phyloP scores from a whole-genome alignment of 305 asterid genomes.

The Vinca major region DNA sequence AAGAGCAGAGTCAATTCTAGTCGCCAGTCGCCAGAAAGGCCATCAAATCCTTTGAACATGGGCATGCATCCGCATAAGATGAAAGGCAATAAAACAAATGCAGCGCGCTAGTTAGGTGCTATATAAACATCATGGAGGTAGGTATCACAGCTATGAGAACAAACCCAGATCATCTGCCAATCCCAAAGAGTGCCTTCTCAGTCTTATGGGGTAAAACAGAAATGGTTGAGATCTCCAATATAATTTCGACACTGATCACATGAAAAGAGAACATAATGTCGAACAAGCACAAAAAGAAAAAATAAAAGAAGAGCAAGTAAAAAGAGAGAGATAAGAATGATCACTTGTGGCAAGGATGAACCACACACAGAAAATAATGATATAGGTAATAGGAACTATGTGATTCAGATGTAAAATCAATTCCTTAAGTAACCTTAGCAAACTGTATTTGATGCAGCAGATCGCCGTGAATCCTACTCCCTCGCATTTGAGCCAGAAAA shows the following conservation, averaged over 20 bases:
- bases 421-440: slow-evolving; percentile 15
- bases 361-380: neutral
- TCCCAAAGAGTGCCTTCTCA: neutral
- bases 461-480: slow-evolving; percentile 6
- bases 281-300: neutral
- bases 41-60: neutral
- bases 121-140: neutral
- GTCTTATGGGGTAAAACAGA: neutral
- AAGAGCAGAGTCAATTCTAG: neutral
- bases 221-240: neutral
- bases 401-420: too few relatives aligned
- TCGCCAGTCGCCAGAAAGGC: neutral
- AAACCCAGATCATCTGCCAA: slow-evolving; percentile 7
- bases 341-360: neutral
- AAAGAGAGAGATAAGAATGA: neutral
- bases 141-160: neutral
- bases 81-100: neutral
- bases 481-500: too few relatives aligned
- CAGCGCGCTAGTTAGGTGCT: neutral
- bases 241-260: neutral
- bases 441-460: slow-evolving; percentile 10
- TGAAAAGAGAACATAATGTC: neutral
- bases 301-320: neutral
- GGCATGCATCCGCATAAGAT: neutral
- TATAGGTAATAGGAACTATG: neutral